Percentiles rank a stretch among this genome's conserved stretches.
phyloP scores from a whole-genome alignment of 1,139 yeast species.

The Torulaspora globosa region DNA sequence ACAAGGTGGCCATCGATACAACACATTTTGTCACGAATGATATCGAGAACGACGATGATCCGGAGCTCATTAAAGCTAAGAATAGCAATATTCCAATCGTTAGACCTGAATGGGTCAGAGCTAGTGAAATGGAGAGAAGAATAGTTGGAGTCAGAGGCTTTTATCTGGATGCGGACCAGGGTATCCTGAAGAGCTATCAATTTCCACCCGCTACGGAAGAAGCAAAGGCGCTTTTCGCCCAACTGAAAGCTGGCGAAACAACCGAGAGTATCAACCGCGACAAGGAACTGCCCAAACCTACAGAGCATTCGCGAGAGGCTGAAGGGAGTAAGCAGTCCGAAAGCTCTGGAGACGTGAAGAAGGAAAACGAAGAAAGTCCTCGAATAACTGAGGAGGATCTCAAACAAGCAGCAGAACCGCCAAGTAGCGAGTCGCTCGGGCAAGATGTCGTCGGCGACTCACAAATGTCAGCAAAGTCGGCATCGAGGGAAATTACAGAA shows the following conservation, averaged over 20 bases:
- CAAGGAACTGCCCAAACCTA: constrained; percentile 53
- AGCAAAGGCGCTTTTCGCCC: constrained; percentile 13
- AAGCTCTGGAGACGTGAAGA: constrained; percentile 8
- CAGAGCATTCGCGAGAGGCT: constrained; percentile 42
- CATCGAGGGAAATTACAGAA: constrained; percentile 21
- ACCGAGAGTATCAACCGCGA: constrained; percentile 47
- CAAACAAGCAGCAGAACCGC: constrained; percentile 71
- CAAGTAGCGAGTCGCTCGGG: constrained; percentile 67
- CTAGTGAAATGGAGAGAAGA: constrained; percentile 85
- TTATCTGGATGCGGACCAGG: constrained; percentile 49
- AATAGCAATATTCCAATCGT: constrained; percentile 90
- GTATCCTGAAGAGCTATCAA: constrained; percentile 34
- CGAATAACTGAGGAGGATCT: constrained; percentile 2
- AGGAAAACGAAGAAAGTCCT: not conserved
- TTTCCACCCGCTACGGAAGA: constrained; percentile 30
- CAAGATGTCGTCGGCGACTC: constrained; percentile 57
- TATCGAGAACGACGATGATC: constrained; percentile 28
- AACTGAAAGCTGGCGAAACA: constrained; percentile 15
- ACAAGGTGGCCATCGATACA: constrained; percentile 76
- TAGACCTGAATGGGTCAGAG: constrained; percentile 95
- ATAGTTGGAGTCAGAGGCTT: constrained; percentile 91
- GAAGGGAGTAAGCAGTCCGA: constrained; percentile 11
- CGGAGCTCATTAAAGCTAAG: constrained; percentile 58
- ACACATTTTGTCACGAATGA: constrained; percentile 89
- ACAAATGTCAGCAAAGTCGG: constrained; percentile 36